phyloP scores from a whole-genome alignment of 2,329 filamentous ascomycete species.

The Penicillium sp. region DNA sequence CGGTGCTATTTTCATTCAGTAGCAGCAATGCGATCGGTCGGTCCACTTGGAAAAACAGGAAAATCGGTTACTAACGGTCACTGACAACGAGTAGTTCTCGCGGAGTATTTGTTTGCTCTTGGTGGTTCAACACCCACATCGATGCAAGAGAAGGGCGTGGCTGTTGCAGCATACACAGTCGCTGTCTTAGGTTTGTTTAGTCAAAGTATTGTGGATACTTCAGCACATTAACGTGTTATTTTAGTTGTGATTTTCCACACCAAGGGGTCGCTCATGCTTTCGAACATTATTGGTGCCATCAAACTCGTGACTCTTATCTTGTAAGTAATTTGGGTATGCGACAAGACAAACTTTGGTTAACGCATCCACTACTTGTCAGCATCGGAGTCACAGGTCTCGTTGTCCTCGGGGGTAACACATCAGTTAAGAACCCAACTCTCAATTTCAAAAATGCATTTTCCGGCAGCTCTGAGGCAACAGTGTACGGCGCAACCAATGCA shows the following conservation, averaged over 20 bases:
- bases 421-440: constrained; percentile 50
- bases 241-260: constrained; percentile 55
- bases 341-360: neutral
- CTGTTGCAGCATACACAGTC: constrained; percentile 62
- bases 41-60: neutral
- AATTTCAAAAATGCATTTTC: constrained; percentile 60
- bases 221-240: neutral
- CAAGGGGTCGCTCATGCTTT: constrained; percentile 56
- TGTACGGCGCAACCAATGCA: constrained; percentile 55
- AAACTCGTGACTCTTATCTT: constrained; percentile 66
- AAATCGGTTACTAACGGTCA: neutral
- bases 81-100: constrained; percentile 51
- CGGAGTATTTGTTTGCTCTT: constrained; percentile 63
- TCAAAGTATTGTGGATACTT: neutral
- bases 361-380: constrained; percentile 17
- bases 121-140: constrained; percentile 50
- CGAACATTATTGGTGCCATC: constrained; percentile 57
- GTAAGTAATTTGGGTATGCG: constrained; percentile 22
- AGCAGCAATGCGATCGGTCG: constrained; percentile 56
- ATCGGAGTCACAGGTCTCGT: constrained; percentile 63
- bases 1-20: constrained; percentile 64
- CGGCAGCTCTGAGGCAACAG: constrained; percentile 46
- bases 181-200: constrained; percentile 54
- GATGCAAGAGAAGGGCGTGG: constrained; percentile 69
- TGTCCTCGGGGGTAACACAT: constrained; percentile 58